These are phyloP conservation scores for Onygenales sp. DNA, from an alignment of 2,329 filamentous ascomycete genomes.

Conservation along the genomic window DNA sequence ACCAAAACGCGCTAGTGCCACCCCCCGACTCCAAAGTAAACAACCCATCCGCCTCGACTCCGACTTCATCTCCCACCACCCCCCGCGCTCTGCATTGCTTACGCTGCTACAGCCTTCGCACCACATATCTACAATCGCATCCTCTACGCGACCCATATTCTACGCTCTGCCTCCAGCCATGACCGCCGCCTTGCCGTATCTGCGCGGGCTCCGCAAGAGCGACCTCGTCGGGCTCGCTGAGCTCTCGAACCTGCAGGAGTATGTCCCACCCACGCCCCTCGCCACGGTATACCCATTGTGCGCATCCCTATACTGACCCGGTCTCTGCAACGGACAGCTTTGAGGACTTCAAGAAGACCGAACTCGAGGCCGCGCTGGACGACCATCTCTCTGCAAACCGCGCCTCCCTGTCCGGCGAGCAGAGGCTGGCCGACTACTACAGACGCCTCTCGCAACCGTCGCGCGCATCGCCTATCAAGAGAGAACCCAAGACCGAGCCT, in stretches of 20 bases:
- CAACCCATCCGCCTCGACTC: slow-evolving; percentile 3
- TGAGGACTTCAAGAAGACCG: slow-evolving; percentile 64
- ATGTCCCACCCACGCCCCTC: slow-evolving; percentile 29
- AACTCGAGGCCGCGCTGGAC: slow-evolving; percentile 68
- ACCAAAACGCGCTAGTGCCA: too few species aligned
- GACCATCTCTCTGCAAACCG: slow-evolving; percentile 62
- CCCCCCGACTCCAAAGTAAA: too few species aligned
- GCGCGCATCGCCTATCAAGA: slow-evolving; percentile 41
- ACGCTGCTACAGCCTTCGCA: slow-evolving; percentile 1
- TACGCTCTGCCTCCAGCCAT: slow-evolving; percentile 37
- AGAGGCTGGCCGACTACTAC: slow-evolving; percentile 67
- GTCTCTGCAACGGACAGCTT: slow-evolving; percentile 40
- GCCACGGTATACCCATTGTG: slow-evolving; percentile 1
- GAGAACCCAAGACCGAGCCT: slow-evolving; percentile 31
- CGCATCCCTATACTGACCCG: slow-evolving; percentile 7
- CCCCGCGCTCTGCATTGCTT: slow-evolving; percentile 1
- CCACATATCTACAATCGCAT: slow-evolving; percentile 33
- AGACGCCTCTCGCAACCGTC: slow-evolving; percentile 36
- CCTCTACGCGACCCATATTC: slow-evolving; percentile 34
- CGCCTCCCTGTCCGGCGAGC: slow-evolving; percentile 52
- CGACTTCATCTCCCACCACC: slow-evolving; percentile 8
- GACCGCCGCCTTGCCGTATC: slow-evolving; percentile 59
- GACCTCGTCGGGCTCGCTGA: slow-evolving; percentile 69
- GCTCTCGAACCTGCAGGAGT: slow-evolving; percentile 62
- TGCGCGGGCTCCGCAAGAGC: slow-evolving; percentile 72